These are phyloP conservation scores for Globisporangium carolinianum DNA, from an alignment of 352 stramenopile species.

Conservation along the genomic window DNA sequence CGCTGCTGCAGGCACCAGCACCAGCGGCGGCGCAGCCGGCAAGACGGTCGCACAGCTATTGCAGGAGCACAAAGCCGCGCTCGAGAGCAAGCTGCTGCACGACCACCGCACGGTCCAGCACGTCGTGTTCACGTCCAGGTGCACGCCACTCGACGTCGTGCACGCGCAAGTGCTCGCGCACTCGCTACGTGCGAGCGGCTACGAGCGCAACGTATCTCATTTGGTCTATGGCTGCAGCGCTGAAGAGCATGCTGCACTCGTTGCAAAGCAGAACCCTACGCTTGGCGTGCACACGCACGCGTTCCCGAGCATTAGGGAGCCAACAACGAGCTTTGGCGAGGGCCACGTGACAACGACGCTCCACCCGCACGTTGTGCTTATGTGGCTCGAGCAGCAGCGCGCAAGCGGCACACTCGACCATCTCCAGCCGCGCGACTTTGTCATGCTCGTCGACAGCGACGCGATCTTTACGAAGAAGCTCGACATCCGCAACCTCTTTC, in stretches of 20 bases:
- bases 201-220: slow-evolving; percentile 51
- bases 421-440: slow-evolving; percentile 45
- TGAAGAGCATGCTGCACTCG: slow-evolving; percentile 24
- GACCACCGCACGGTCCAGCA: slow-evolving; percentile 54
- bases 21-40: too few species aligned
- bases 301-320: slow-evolving; percentile 28
- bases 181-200: slow-evolving; percentile 51
- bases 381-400: slow-evolving; percentile 40
- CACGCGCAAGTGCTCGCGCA: slow-evolving; percentile 66
- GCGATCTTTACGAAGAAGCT: slow-evolving; percentile 77
- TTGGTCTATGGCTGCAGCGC: slow-evolving; percentile 67
- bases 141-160: slow-evolving; percentile 50
- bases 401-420: slow-evolving; percentile 24
- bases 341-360: slow-evolving; percentile 56
- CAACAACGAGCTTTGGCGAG: slow-evolving; percentile 42
- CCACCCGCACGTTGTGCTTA: slow-evolving; percentile 42
- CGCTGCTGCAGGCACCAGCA: not conserved
- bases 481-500: slow-evolving; percentile 64
- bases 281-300: slow-evolving; percentile 36
- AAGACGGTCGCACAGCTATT: not conserved
- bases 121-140: slow-evolving; percentile 74
- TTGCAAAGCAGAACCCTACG: slow-evolving; percentile 40
- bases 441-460: slow-evolving; percentile 78
- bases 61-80: slow-evolving; percentile 6
- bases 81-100: slow-evolving; percentile 21